These are phyloP conservation scores for Candida chilensis DNA, from an alignment of 805 yeast genomes.

Conservation along the genomic window DNA sequence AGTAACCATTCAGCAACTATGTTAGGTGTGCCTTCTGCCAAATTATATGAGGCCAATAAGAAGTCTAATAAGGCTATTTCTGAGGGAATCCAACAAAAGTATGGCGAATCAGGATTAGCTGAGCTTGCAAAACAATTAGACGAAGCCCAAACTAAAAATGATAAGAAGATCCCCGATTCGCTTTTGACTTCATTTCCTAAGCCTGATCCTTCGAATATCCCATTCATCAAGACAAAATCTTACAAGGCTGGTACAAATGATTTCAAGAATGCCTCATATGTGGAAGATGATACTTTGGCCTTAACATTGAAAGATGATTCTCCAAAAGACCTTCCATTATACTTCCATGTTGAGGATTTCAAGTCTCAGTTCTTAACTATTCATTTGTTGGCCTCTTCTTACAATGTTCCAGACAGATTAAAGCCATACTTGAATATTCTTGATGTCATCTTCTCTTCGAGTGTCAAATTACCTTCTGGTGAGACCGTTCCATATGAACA, in stretches of 20 bases:
- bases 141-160: conserved; percentile 58
- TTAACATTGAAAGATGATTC: conserved; percentile 8
- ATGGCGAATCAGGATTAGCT: conserved; percentile 54
- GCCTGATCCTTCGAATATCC: conserved; percentile 69
- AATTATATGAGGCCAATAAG: conserved; percentile 44
- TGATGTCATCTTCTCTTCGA: conserved; percentile 62
- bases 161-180: conserved; percentile 66
- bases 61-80: conserved; percentile 37
- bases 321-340: conserved; percentile 51
- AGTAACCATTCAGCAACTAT: conserved; percentile 58
- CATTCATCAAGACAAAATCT: conserved; percentile 61
- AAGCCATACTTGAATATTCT: conserved; percentile 61
- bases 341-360: conserved; percentile 70
- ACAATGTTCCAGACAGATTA: conserved; percentile 36
- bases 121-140: conserved; percentile 42
- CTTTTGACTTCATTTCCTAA: conserved; percentile 52
- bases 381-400: conserved; percentile 50
- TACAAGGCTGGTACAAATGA: conserved; percentile 49
- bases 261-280: conserved; percentile 12
- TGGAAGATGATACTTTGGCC: conserved; percentile 11
- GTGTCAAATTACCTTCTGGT: conserved; percentile 59
- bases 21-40: conserved; percentile 62
- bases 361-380: conserved; percentile 73
- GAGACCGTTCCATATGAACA: conserved; percentile 54
- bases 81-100: conserved; percentile 36